Conservation (phyloP, 1,284 basidiomycete genomes). For the Takashimella koratensis region DNA sequence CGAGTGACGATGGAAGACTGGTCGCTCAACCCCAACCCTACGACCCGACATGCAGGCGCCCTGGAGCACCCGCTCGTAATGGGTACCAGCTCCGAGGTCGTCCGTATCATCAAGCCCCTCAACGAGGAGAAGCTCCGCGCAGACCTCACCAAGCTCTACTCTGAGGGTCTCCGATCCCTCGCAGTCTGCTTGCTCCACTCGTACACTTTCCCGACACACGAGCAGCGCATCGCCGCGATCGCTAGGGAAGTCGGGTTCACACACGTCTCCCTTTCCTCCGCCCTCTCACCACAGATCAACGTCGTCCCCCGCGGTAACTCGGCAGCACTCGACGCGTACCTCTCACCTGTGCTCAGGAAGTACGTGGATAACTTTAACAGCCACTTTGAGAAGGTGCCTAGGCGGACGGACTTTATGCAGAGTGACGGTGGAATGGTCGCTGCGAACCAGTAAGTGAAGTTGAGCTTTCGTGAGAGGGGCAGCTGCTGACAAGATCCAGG, state of each 20-base stretch:
- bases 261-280: conserved; percentile 29
- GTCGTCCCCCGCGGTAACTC: conserved; percentile 50
- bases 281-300: conserved; percentile 24
- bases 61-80: conserved; percentile 12
- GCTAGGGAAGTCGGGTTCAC: conserved; percentile 25
- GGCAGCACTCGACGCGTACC: conserved; percentile 51
- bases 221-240: conserved; percentile 18
- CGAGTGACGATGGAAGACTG: conserved; percentile 26
- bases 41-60: neutral
- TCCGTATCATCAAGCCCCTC: conserved; percentile 18
- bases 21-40: conserved; percentile 14
- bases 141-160: conserved; percentile 17
- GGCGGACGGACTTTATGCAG: conserved; percentile 45
- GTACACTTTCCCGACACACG: conserved; percentile 22
- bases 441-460: conserved; percentile 19
- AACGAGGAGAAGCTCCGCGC: conserved; percentile 11
- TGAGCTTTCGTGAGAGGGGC: neutral
- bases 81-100: conserved; percentile 25
- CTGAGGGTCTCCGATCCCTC: conserved; percentile 18
- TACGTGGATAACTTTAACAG: conserved; percentile 44
- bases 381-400: conserved; percentile 34
- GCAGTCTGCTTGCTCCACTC: conserved; percentile 26
- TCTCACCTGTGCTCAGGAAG: conserved; percentile 48
- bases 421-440: conserved; percentile 45
- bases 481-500: conserved; percentile 1